Evolutionary conservation across 768 basidiomycete genomes (phyloP), one percentile per base, ranked within the genome.

Genomic region (Termitomyces eurrhizus): DNA sequence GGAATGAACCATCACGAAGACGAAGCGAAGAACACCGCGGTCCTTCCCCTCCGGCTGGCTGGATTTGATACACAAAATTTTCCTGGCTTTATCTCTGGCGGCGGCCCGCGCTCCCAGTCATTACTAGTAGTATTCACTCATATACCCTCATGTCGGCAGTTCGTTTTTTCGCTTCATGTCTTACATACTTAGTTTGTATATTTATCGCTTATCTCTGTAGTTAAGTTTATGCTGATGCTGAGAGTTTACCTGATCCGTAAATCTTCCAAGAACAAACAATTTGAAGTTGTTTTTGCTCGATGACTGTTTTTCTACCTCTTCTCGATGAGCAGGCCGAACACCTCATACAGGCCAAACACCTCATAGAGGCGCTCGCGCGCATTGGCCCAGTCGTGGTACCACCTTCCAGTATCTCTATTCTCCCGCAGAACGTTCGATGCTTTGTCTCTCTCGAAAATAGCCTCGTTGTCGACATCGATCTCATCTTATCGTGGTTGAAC

Each of bases 371-470:
- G 4, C 81, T 94, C 59, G 75, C 81, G 56, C 86, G 93, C 21
- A 84, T 97, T 51, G 89, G 89, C 0, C 93, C 95, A 9, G 69
- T 96, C 58, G 78, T 97, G 51, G 70, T 88, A 55, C 80, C 75
- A 62, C 68, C 69, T 8, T 74, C 70, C 49, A 66, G 66, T 52
- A 73, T 71, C 42, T 69, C 68, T 57, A 66, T 64, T 52, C 65
- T 70, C 37, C 64, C 72, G 62, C 64, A 67, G 70, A 71, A 71
- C 71, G 74, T 73, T 46, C 73, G 75, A 62, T 76, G 73, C 32
- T 86, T 83, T 64, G 69, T 91, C 33, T 78, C 89, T 52, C 75
- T 87, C 65, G 84, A 91, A 57, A 70, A 78, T 57, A 74, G 77
- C 64, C 61, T 73, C 14, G 68, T 79, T 12, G 66, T 78, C 48